Evolutionary conservation across 2,329 filamentous ascomycete species (phyloP).

Genomic region (Sclerotinia glacialis): DNA sequence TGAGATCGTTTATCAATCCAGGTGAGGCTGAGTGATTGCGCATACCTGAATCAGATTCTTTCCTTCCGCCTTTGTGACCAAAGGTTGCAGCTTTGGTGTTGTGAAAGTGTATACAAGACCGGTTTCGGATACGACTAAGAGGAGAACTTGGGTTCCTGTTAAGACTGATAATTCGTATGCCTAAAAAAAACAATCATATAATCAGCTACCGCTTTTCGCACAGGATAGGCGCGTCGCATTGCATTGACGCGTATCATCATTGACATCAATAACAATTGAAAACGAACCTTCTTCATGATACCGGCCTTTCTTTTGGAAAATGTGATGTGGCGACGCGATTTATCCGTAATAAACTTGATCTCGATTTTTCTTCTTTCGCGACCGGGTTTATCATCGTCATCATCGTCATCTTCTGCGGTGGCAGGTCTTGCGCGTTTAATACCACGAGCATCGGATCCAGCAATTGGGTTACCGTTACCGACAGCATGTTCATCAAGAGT

Average conservation of each 20-base stretch:
- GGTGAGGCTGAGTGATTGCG: slow-evolving; percentile 10
- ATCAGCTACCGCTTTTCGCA: slow-evolving; percentile 30
- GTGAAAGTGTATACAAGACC: slow-evolving; percentile 98
- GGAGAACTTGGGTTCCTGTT: slow-evolving; percentile 93
- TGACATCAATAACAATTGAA: slow-evolving; percentile 17
- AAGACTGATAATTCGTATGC: slow-evolving; percentile 97
- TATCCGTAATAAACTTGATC: slow-evolving; percentile 99
- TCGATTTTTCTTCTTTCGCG: slow-evolving; percentile 99
- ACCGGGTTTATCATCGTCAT: slow-evolving; percentile 95
- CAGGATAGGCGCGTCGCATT: slow-evolving; percentile 28
- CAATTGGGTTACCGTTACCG: slow-evolving; percentile 65
- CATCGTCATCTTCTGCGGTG: slow-evolving; percentile 88
- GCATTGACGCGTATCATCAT: slow-evolving; percentile 30
- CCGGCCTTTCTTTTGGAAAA: slow-evolving; percentile 99
- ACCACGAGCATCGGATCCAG: slow-evolving; percentile 66
- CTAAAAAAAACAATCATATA: slow-evolving; percentile 46
- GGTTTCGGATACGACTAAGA: slow-evolving; percentile 95
- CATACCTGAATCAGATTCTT: slow-evolving; percentile 97
- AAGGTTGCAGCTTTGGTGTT: slow-evolving; percentile 94
- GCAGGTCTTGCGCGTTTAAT: slow-evolving; percentile 85
- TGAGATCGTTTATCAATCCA: slow-evolving; percentile 11
- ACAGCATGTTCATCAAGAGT: slow-evolving; percentile 72
- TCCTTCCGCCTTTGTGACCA: slow-evolving; percentile 97
- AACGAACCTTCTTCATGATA: slow-evolving; percentile 98
- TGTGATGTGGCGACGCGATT: slow-evolving; percentile 98